Evolutionary conservation across 257 asterid genomes (phyloP).

Genomic region (Nicotiana attenuata): DNA sequence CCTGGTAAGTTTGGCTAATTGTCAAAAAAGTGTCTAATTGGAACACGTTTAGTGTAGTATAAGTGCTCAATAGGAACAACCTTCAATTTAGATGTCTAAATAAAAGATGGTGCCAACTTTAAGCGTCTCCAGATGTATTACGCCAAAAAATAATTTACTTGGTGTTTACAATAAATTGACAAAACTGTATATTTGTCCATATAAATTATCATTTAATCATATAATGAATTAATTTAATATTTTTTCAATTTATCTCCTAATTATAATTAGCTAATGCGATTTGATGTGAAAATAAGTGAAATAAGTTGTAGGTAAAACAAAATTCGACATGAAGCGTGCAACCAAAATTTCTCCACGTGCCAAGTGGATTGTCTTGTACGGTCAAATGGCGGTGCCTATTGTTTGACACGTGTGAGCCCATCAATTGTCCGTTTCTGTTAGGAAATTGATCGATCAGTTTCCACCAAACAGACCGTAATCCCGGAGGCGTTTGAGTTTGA

Average conservation of each 20-base stretch:
- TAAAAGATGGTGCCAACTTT: too few relatives aligned
- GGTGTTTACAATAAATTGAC: too few relatives aligned
- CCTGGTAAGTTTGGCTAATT: too few relatives aligned
- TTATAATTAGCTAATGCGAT: background rate
- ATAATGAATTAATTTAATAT: too few relatives aligned
- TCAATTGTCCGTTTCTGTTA: background rate
- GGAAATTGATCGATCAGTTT: background rate
- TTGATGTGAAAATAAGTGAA: background rate
- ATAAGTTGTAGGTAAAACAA: background rate
- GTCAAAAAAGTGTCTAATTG: too few relatives aligned
- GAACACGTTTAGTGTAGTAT: too few relatives aligned
- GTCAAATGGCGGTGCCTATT: conserved; percentile 34
- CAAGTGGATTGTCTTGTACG: conserved; percentile 6
- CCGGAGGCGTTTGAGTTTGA: conserved; percentile 5
- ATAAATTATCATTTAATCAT: too few relatives aligned
- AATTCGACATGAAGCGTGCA: background rate
- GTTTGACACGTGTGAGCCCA: conserved; percentile 16
- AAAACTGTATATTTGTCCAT: too few relatives aligned
- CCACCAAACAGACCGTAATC: conserved; percentile 8
- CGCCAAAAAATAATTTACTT: too few relatives aligned
- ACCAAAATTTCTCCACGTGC: conserved; percentile 24
- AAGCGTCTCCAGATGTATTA: too few relatives aligned
- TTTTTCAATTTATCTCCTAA: background rate
- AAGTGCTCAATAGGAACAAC: too few relatives aligned
- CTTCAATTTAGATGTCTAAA: too few relatives aligned